Evolutionary conservation across 1,284 basidiomycete species (phyloP), one percentile per base, ranked within the genome.

Genomic region (Nidula niveotomentosa): DNA sequence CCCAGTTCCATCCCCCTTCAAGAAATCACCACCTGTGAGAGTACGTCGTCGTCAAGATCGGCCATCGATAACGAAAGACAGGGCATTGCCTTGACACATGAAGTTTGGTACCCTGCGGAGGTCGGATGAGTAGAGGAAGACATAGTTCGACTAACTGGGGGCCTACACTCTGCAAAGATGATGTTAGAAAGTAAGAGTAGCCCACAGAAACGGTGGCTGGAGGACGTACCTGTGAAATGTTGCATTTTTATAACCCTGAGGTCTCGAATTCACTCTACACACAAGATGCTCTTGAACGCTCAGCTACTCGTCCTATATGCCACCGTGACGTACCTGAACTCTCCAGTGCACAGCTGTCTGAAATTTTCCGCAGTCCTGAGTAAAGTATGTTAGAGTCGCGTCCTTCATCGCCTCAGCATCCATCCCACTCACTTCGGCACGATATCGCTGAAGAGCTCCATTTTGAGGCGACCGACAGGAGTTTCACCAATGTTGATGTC

Each of bases 401-500:
- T 8, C 34, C 45, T 35, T 33, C 45, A 43, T 43, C 34, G 12
- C 13, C 8, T 12, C 33, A 36, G 9, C 8, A 7, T 18, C 13
- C 36, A n/a, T 17, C 36, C 12, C 51, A 70, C 81, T 45, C 39
- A 91, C 93, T 91, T 94, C 50, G 95, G 94, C 0, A 92, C 93
- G 50, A 95, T 85, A 66, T 97, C 95, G 58, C 85, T 91, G 73
- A 94, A 96, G 10, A 97, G 76, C 69, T 96, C 96, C 86, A 98
- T 96, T 76, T 98, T 98, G 65, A 99, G 81, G 30, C 96, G 78
- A 3, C 96, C 96, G 4, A 93, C 93, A 39, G 93, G 90, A 0
- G 93, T 96, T 72, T 98, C 96, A 35, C 96, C 96, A 49, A 98
- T 97, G 50, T 92, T 85, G 58, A 98, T 79, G 69, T 99, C 96